These are phyloP conservation scores for Albizia julibrissin DNA, from an alignment of 306 rosid genomes.

Conservation along the genomic window DNA sequence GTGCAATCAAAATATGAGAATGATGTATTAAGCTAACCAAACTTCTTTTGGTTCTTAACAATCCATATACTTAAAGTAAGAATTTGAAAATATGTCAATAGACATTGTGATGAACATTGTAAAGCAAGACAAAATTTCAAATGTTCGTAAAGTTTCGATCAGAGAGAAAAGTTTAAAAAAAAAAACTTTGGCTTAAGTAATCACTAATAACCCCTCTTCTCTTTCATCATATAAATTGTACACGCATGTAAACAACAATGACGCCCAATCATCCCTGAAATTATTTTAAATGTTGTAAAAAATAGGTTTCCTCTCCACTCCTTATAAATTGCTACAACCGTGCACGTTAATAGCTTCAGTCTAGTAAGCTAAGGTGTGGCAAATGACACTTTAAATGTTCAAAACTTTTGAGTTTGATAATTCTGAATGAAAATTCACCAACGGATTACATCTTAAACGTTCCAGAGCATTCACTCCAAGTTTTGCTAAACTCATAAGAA, in stretches of 20 bases:
- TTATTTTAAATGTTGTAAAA: conserved; percentile 32
- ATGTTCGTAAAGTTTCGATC: not conserved
- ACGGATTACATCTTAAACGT: conserved; percentile 56
- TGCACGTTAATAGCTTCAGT: not conserved
- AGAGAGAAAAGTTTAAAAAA: not conserved
- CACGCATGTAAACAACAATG: not conserved
- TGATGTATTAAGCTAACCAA: not conserved
- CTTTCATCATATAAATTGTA: not conserved
- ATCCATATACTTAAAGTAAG: not conserved
- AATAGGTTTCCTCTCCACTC: conserved; percentile 48
- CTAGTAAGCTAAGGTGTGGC: not conserved
- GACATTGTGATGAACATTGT: not conserved
- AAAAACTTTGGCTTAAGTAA: not conserved
- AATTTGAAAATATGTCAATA: not conserved
- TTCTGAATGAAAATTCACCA: conserved; percentile 38
- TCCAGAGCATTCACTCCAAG: conserved; percentile 58
- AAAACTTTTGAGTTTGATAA: conserved; percentile 16
- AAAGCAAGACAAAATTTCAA: not conserved
- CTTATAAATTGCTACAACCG: conserved; percentile 37
- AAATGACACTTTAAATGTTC: not conserved
- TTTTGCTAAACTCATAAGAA: conserved; percentile 52
- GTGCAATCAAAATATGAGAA: not conserved
- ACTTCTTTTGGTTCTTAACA: not conserved
- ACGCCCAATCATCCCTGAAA: conserved; percentile 61
- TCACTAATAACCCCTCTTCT: not conserved